Conservation (phyloP, 192 early-diverging fungal genomes). For the Coemansia sp. region DNA sequence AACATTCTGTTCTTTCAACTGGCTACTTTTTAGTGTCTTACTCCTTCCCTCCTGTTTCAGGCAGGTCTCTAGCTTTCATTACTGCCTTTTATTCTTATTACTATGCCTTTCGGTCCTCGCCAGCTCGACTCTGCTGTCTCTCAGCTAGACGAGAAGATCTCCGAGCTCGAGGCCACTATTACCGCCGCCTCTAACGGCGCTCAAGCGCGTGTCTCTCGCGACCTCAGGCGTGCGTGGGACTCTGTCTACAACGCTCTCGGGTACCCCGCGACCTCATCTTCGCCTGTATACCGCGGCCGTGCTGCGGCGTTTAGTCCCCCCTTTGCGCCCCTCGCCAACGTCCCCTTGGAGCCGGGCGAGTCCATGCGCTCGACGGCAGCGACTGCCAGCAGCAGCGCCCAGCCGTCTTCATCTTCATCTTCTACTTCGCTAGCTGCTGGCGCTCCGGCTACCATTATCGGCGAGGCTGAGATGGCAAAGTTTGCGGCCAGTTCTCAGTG, state of each 20-base stretch:
- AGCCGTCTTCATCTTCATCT: neutral
- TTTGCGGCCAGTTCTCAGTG: conserved; percentile 9
- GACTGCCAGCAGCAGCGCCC: neutral
- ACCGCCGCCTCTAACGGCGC: conserved; percentile 39
- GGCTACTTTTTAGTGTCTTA: neutral
- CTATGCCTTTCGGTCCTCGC: conserved; percentile 35
- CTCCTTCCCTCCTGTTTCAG: neutral
- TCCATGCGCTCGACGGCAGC: conserved; percentile 4
- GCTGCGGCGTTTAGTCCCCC: conserved; percentile 19
- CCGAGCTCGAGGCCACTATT: conserved; percentile 43
- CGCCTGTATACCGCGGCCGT: conserved; percentile 3
- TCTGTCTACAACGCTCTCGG: conserved; percentile 49
- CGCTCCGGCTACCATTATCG: neutral
- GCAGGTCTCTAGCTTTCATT: neutral
- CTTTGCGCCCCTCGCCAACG: conserved; percentile 21
- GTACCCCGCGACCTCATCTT: conserved; percentile 28
- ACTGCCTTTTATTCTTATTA: neutral
- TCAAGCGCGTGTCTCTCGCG: conserved; percentile 43
- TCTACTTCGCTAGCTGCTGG: neutral
- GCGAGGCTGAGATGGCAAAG: neutral
- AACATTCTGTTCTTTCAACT: neutral
- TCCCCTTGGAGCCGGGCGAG: conserved; percentile 37
- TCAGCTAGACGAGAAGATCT: conserved; percentile 49
- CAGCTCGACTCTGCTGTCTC: conserved; percentile 43
- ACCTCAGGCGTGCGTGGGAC: conserved; percentile 51